Base-by-base conservation (phyloP, 116 monocot genomes). In the Posidonia oceanica region DNA sequence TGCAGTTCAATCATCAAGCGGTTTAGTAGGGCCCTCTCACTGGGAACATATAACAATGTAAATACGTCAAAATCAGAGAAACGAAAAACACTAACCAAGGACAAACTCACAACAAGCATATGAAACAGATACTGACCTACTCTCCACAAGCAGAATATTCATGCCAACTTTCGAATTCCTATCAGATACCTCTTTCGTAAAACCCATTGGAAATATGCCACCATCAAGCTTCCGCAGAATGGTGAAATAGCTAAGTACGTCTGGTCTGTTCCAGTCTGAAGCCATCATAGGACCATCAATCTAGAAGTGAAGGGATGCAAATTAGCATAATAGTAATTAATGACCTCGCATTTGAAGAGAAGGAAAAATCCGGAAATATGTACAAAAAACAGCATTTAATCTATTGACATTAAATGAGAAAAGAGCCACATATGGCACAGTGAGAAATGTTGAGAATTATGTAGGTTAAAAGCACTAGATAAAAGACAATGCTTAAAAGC, bases 1-100 rank as follows among this genome's bases (percentile, higher is more conserved):
- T 86, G 82, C 54, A 98, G 74, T 72, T 98, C 89, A 69, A 87
- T 85, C 93, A 98, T 93, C 77, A 98, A 86, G 29, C 89, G 87
- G 57, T 98, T 98, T 75, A 98, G 53, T 76, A 98, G 73, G 40
- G 93, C 97, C 39, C 97, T 87, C 74, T 98, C 97, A 79, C 97
- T 92, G 71, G 59, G 76, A 36, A 17, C 8, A 63, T 16, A 42
- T 11, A 59, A 21, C 14, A 57, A 22, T 14, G 44, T 40, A 23
- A 57, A 36, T 39, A 10, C 0, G 44, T 44, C 22, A 29, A 61
- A 72, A n/a, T 42, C 17, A 67, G 21, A 36, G 21, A 36, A 39
- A 48, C 2, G 48, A 48, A 10, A 48, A 48, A 48, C 48, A 48
- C 48, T 48, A 3, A 7, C 48, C 48, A 48, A 42, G 12, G 48